These are phyloP conservation scores for Xerocomus spinulosus DNA, from an alignment of 768 basidiomycete genomes.

Conservation along the genomic window DNA sequence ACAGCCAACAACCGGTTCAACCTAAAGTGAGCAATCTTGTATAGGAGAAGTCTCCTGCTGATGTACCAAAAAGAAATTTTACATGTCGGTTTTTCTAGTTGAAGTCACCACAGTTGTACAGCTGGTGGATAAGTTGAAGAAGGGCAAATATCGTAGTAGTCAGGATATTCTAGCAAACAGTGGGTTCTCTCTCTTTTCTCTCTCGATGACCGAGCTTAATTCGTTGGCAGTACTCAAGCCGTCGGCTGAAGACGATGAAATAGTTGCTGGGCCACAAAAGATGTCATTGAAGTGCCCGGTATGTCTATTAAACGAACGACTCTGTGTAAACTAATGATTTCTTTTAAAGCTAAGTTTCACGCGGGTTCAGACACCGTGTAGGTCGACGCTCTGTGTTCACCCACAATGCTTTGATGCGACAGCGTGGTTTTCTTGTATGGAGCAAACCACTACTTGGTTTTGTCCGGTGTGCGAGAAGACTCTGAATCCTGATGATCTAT, in stretches of 20 bases:
- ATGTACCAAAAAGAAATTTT: constrained; percentile 82
- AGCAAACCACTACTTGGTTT: constrained; percentile 92
- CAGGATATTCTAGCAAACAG: constrained; percentile 65
- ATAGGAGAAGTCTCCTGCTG: constrained; percentile 2
- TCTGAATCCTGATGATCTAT: constrained; percentile 74
- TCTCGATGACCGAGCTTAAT: neutral
- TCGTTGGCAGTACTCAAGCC: constrained; percentile 44
- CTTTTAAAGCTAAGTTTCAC: constrained; percentile 69
- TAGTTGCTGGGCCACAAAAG: constrained; percentile 82
- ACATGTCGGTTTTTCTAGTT: constrained; percentile 78
- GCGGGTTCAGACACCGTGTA: constrained; percentile 79
- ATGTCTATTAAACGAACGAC: constrained; percentile 28
- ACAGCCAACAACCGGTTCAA: constrained; percentile 73
- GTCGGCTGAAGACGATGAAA: constrained; percentile 79
- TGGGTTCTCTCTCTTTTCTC: constrained; percentile 37
- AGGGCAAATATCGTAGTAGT: constrained; percentile 58
- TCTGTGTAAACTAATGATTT: neutral
- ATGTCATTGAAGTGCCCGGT: constrained; percentile 95
- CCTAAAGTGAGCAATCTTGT: constrained; percentile 51
- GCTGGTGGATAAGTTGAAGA: constrained; percentile 65
- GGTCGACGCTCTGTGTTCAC: constrained; percentile 85
- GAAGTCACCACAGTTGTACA: constrained; percentile 67
- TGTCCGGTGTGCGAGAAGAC: constrained; percentile 90
- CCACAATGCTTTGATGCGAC: constrained; percentile 93
- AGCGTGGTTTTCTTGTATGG: constrained; percentile 94